Evolutionary conservation across 352 stramenopile species (phyloP).

Genomic region (Phytopythium chamaehyphon): DNA sequence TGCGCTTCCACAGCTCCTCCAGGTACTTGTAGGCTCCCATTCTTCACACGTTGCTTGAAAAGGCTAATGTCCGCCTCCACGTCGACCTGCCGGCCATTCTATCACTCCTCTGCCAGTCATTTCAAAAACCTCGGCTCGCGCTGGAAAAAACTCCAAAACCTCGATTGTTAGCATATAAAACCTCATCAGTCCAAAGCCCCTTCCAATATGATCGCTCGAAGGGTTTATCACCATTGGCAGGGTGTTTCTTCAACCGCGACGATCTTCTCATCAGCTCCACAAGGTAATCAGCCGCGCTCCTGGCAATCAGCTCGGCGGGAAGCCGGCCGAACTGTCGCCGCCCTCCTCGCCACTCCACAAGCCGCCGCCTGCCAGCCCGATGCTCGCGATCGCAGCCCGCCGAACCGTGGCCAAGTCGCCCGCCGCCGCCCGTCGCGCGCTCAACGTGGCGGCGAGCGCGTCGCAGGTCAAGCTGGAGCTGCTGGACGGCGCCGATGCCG

Average conservation of each 20-base stretch:
- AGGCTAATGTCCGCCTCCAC: conserved; percentile 23
- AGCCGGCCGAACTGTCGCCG: not conserved
- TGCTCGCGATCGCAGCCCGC: too few relatives aligned
- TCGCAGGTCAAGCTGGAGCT: conserved; percentile 61
- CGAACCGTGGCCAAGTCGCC: not conserved
- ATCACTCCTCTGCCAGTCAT: too few relatives aligned
- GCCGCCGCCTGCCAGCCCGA: not conserved
- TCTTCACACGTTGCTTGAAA: conserved; percentile 51
- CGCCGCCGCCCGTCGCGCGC: not conserved
- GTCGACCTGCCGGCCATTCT: too few relatives aligned
- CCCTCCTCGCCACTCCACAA: not conserved
- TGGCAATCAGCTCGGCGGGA: conserved; percentile 2
- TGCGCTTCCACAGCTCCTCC: conserved; percentile 99
- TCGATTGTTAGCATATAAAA: too few relatives aligned
- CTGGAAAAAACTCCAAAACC: too few relatives aligned
- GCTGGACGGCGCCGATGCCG: conserved; percentile 43
- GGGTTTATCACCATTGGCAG: too few relatives aligned
- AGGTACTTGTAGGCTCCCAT: conserved; percentile 99
- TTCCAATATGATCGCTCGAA: too few relatives aligned
- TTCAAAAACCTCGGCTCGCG: too few relatives aligned
- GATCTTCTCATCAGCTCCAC: too few relatives aligned
- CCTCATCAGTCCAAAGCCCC: too few relatives aligned
- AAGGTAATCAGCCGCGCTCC: too few relatives aligned
- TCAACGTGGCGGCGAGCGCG: conserved; percentile 12
- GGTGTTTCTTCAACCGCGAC: too few relatives aligned